Base-by-base conservation (phyloP, 192 early-diverging fungal species). In the Coemansia sp. region DNA sequence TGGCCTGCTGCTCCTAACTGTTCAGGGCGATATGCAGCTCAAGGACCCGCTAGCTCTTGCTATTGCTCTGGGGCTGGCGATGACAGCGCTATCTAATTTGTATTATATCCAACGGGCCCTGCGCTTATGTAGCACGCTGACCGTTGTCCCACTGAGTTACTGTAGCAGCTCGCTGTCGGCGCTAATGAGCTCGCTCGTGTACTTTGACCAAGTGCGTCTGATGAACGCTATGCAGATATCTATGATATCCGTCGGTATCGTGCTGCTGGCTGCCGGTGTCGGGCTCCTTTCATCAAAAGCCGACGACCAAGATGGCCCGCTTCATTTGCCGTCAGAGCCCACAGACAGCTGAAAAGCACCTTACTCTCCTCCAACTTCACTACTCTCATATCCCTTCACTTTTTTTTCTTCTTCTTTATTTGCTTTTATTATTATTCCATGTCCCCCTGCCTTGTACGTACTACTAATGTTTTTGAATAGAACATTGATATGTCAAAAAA, bases 81-180 rank as follows among this genome's bases (percentile, higher is more conserved):
- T 17, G 14, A 84, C 80, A 1, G 82, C 82, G 9, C 63, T 78
- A 15, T 68, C 74, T 27, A 80, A 93, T 77, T 78, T 93, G 46
- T 91, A 89, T 84, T 93, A 90, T 64, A 85, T 93, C 25, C 91
- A 92, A 75, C 89, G 87, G 34, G 90, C 90, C 10, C 73, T 93
- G 34, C 84, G 86, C 31, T 61, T 92, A 19, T 92, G 90, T 72
- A 90, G 89, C 78, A 93, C 91, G 57, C 84, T 93, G 17, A 84
- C 91, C 27, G 82, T 91, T 45, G 85, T 91, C 14, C 91, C 91
- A 19, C 82, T 93, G 44, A 88, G 88, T 9, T 93, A 89, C 65
- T 93, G 90, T 62, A 86, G 90, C 66, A 90, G 88, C 74, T 90
- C 90, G 69, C 78, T 91, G 38, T 87, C 90, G 4, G 88, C 89